These are phyloP conservation scores for Psilocybe cubensis DNA, from an alignment of 768 basidiomycete species.

Conservation along the genomic window DNA sequence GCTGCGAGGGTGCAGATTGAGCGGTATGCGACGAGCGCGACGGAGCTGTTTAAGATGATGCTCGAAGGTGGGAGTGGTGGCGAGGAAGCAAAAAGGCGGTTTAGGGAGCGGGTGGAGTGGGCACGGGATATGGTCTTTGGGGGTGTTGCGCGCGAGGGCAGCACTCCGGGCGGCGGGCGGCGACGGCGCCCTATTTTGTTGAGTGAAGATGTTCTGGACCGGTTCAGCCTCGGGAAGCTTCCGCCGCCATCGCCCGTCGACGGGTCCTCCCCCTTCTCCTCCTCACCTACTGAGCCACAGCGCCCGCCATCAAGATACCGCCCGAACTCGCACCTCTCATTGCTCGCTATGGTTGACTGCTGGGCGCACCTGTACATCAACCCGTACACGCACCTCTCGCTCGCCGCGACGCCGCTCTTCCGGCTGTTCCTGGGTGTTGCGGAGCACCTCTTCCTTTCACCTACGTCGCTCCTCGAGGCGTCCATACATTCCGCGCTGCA, in stretches of 20 bases:
- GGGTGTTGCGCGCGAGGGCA: slow-evolving; percentile 19
- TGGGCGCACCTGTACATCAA: slow-evolving; percentile 89
- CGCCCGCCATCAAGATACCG: slow-evolving; percentile 49
- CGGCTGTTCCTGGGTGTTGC: slow-evolving; percentile 96
- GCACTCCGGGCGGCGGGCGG: slow-evolving; percentile 15
- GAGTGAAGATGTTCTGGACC: slow-evolving; percentile 83
- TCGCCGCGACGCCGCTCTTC: slow-evolving; percentile 96
- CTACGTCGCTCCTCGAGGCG: slow-evolving; percentile 8
- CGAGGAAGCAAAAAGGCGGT: slow-evolving; percentile 42
- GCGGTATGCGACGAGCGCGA: slow-evolving; percentile 84
- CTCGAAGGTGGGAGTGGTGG: slow-evolving; percentile 53
- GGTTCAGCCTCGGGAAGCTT: slow-evolving; percentile 76
- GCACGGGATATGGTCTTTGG: slow-evolving; percentile 82
- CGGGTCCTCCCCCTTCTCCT: slow-evolving; percentile 12
- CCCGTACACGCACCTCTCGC: slow-evolving; percentile 87
- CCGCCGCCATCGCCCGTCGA: slow-evolving; percentile 11
- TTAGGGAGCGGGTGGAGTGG: slow-evolving; percentile 74
- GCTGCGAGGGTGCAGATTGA: slow-evolving; percentile 87
- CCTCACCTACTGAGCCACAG: slow-evolving; percentile 14
- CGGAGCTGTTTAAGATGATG: slow-evolving; percentile 97
- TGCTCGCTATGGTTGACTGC: slow-evolving; percentile 98
- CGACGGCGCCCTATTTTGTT: slow-evolving; percentile 71
- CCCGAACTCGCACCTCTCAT: slow-evolving; percentile 88
- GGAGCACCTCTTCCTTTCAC: slow-evolving; percentile 88
- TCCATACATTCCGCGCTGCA: background rate